phyloP scores from a whole-genome alignment of 2,329 filamentous ascomycete genomes.

The Nothopassalora personata region DNA sequence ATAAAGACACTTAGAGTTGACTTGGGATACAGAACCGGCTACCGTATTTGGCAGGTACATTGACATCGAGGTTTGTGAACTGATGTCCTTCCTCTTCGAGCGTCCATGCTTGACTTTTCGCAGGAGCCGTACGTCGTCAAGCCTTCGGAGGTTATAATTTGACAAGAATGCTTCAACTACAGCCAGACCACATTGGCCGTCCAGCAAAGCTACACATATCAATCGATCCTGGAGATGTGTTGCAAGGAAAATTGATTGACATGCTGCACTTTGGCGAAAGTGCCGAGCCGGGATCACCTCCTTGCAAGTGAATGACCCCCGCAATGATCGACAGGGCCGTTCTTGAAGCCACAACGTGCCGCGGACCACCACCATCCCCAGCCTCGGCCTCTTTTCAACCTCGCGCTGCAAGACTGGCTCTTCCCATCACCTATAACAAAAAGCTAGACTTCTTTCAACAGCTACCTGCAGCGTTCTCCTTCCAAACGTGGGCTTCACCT shows the following conservation, averaged over 20 bases:
- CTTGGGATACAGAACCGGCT: neutral
- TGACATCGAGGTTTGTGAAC: neutral
- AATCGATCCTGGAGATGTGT: neutral
- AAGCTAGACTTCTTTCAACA: neutral
- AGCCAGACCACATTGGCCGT: too few relatives aligned
- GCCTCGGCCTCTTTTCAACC: neutral
- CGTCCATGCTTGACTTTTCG: neutral
- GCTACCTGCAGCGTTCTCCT: neutral
- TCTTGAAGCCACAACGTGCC: neutral
- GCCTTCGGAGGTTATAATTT: neutral
- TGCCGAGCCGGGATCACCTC: neutral
- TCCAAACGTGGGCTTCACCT: neutral
- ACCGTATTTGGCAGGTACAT: neutral
- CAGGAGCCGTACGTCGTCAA: neutral
- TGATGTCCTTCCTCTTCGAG: neutral
- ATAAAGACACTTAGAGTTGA: neutral
- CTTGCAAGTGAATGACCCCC: neutral
- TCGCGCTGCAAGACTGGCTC: neutral
- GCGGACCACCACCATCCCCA: neutral
- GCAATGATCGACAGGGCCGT: neutral
- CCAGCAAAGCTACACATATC: neutral
- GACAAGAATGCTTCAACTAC: neutral
- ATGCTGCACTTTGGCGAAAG: neutral
- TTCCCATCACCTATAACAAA: neutral
- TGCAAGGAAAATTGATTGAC: neutral